Conservation (phyloP, 768 basidiomycete genomes). For the Hydnomerulius pinastri region DNA sequence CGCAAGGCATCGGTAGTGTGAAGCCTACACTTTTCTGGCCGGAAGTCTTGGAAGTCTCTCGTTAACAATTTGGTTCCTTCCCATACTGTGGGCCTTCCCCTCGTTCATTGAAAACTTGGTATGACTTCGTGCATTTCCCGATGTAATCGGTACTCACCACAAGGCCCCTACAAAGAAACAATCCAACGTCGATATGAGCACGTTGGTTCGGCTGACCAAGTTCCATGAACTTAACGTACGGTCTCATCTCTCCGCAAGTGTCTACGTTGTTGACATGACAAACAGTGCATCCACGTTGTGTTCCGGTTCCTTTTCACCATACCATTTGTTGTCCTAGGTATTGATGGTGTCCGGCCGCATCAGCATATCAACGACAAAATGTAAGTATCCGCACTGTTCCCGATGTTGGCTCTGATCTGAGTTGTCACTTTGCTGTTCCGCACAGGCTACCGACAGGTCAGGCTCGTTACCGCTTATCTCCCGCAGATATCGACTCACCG, state of each 20-base stretch:
- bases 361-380: conserved; percentile 64
- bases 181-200: conserved; percentile 63
- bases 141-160: not conserved
- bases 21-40: conserved; percentile 68
- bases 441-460: conserved; percentile 30
- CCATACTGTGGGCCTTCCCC: conserved; percentile 73
- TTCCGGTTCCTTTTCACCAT: conserved; percentile 75
- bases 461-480: not conserved
- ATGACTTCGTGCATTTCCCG: conserved; percentile 21
- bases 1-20: conserved; percentile 45
- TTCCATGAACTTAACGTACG: conserved; percentile 84
- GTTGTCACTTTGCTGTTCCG: not conserved
- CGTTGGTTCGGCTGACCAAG: conserved; percentile 72
- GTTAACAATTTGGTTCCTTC: conserved; percentile 74
- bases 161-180: conserved; percentile 41
- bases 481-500: not conserved
- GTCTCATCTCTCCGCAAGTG: not conserved
- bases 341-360: conserved; percentile 67
- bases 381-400: conserved; percentile 30
- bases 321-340: conserved; percentile 63
- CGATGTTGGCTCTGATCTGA: not conserved
- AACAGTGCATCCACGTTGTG: conserved; percentile 64
- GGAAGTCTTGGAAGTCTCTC: conserved; percentile 70
- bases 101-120: conserved; percentile 64
- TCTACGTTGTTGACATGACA: not conserved